Evolutionary conservation across 352 stramenopile genomes (phyloP), one percentile per base, ranked within the genome.

Genomic region (Pythium dissotocum): DNA sequence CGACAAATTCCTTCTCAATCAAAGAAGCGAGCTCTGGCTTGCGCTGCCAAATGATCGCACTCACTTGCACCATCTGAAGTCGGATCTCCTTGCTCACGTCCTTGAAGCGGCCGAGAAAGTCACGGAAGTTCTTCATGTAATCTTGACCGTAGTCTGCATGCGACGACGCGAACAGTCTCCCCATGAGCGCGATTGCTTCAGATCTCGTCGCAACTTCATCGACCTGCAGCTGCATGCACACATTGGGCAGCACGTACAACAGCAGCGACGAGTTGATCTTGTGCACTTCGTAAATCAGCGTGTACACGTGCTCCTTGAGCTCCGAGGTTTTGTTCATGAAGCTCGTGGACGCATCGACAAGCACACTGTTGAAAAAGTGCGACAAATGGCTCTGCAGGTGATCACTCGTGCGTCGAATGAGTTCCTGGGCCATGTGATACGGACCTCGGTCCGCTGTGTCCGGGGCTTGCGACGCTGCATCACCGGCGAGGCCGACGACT

Each of bases 1-100:
- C 51, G 0, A 90, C 76, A 64, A 92, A 85, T 67, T 95, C 87
- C 36, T 89, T 85, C 54, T 95, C 87, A 40, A 96, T 73, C 5
- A 84, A 60, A 40, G 62, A 54, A 7, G 65, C 76, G 4, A 95
- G 64, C 12, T 94, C 83, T 7, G 71, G 56, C 63, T 96, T 93
- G 44, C 78, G 68, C 55, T 92, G 75, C 78, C 85, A 93, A 46
- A 96, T 85, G n/a, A 82, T 73, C 2, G 80, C 78, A 59, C 81
- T 83, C 0, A 87, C 76, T 70, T 86, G 77, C 6, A 96, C 77
- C 83, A 96, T 95, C 68, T 94, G 83, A 9, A 95, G 59, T 0
- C 88, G 87, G 69, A 96, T 94, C 42, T 94, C 85, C 61, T 94
- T 94, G 70, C 85, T 95, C 7, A 89, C 82, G 63, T 96, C 88